Evolutionary conservation across 1,139 yeast genomes (phyloP).

Genomic region (Petasospora rhodanensis): DNA sequence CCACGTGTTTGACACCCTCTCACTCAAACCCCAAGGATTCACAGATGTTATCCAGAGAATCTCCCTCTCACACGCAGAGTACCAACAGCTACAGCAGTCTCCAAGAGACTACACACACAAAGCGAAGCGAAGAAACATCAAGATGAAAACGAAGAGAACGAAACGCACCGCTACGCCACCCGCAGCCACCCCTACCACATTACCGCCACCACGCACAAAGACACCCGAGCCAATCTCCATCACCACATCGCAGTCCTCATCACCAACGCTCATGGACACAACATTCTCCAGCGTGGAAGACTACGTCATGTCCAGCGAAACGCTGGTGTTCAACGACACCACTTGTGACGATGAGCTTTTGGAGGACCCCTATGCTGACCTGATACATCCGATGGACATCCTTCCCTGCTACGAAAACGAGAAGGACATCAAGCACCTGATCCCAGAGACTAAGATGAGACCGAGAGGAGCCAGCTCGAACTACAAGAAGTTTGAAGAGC

Average conservation of each 20-base stretch:
- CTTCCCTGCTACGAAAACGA: slow-evolving; percentile 9
- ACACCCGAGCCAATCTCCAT: background rate
- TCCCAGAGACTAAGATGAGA: slow-evolving; percentile 7
- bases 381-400: slow-evolving; percentile 24
- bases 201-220: background rate
- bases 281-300: slow-evolving; percentile 6
- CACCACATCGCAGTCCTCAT: slow-evolving; percentile 8
- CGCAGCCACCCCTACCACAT: background rate
- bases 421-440: slow-evolving; percentile 3
- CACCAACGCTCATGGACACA: slow-evolving; percentile 13
- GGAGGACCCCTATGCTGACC: slow-evolving; percentile 21
- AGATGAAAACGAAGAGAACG: slow-evolving; percentile 16
- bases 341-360: background rate
- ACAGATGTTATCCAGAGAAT: slow-evolving; percentile 19
- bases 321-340: slow-evolving; percentile 3
- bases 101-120: slow-evolving; percentile 4
- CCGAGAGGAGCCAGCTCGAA: slow-evolving; percentile 14
- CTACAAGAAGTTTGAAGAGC: slow-evolving; percentile 9
- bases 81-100: slow-evolving; percentile 3
- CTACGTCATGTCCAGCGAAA: slow-evolving; percentile 4
- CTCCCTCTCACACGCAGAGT: slow-evolving; percentile 8
- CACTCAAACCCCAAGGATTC: slow-evolving; percentile 15
- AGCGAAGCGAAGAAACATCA: slow-evolving; percentile 21
- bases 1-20: slow-evolving; percentile 17
- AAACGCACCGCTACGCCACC: background rate